Conservation (phyloP, 2,329 filamentous ascomycete species). For the Venturia pyrina region DNA sequence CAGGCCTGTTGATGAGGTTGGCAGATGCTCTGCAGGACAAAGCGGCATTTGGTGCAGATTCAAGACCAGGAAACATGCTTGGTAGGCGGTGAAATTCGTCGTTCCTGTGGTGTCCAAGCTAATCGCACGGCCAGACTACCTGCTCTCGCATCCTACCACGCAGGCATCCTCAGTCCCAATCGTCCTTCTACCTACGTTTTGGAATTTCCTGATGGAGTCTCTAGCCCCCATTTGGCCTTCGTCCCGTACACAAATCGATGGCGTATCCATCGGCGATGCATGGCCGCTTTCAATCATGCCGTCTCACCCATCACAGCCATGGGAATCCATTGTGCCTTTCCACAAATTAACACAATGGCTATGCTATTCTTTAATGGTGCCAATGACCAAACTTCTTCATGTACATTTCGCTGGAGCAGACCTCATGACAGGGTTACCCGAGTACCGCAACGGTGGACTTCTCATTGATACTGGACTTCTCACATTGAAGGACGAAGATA, state of each 20-base stretch:
- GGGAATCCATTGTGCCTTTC: slow-evolving; percentile 80
- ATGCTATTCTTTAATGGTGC: slow-evolving; percentile 85
- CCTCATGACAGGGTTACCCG: slow-evolving; percentile 78
- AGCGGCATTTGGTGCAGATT: slow-evolving; percentile 75
- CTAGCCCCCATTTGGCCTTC: slow-evolving; percentile 81
- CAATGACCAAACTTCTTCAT: slow-evolving; percentile 71
- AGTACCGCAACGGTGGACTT: slow-evolving; percentile 86
- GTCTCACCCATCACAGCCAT: slow-evolving; percentile 55
- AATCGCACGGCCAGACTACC: slow-evolving; percentile 56
- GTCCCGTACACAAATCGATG: slow-evolving; percentile 78
- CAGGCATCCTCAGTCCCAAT: slow-evolving; percentile 83
- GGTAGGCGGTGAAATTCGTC: slow-evolving; percentile 44
- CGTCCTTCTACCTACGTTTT: slow-evolving; percentile 76
- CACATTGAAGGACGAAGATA: slow-evolving; percentile 60
- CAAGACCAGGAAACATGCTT: slow-evolving; percentile 86
- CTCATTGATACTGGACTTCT: slow-evolving; percentile 78
- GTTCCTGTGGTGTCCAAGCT: slow-evolving; percentile 13
- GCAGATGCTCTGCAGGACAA: slow-evolving; percentile 67
- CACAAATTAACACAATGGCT: slow-evolving; percentile 95
- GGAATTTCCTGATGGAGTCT: slow-evolving; percentile 82
- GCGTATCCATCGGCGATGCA: slow-evolving; percentile 79
- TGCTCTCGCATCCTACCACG: slow-evolving; percentile 85
- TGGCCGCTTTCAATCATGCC: slow-evolving; percentile 87
- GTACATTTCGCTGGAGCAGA: slow-evolving; percentile 74
- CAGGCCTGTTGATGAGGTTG: slow-evolving; percentile 66